Conservation (phyloP, 208 protist genomes). For the Entamoeba histolytica region DNA sequence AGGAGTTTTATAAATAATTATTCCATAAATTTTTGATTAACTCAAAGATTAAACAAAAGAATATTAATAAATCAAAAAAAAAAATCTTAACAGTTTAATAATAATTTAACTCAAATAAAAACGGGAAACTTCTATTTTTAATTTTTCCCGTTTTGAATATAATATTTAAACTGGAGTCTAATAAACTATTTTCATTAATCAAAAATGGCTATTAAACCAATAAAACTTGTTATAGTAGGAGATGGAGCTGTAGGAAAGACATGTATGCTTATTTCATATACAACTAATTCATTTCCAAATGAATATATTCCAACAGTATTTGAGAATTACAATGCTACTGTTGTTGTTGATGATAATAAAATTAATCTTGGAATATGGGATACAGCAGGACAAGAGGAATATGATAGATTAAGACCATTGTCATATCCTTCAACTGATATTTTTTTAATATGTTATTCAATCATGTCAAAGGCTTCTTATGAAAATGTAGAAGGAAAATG, state of each 20-base stretch:
- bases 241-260: constrained; percentile 23
- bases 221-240: constrained; percentile 10
- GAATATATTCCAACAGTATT: constrained; percentile 27
- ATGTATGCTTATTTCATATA: constrained; percentile 6
- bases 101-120: no score
- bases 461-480: constrained; percentile 38
- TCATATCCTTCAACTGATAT: constrained; percentile 36
- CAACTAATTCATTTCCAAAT: constrained; percentile 2
- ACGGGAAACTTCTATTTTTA: no score
- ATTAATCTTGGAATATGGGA: constrained; percentile 24
- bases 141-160: no score
- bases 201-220: not conserved
- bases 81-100: no score
- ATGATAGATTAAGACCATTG: constrained; percentile 25
- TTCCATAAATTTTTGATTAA: no score
- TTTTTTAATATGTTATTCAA: constrained; percentile 54
- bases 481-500: constrained; percentile 47
- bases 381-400: constrained; percentile 42
- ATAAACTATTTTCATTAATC: no score
- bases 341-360: constrained; percentile 3
- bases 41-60: no score
- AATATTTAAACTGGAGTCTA: no score
- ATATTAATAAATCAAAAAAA: no score
- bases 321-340: constrained; percentile 27
- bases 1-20: no score